Percentiles rank a stretch among this genome's conserved stretches.
phyloP scores from a whole-genome alignment of 2,329 filamentous ascomycete genomes.

The Cucurbitaria berberidis region DNA sequence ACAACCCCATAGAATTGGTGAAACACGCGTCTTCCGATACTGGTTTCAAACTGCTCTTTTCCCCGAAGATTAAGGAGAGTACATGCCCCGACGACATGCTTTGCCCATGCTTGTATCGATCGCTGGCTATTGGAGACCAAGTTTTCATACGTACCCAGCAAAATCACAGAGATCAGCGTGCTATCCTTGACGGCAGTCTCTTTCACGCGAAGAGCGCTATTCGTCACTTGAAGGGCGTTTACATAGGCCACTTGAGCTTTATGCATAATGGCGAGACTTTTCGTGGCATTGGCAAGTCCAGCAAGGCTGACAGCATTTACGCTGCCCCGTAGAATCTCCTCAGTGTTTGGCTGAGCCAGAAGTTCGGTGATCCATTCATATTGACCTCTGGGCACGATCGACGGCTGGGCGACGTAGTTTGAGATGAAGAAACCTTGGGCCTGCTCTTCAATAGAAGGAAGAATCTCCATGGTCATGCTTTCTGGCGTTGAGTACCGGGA shows the following conservation, averaged over 20 bases:
- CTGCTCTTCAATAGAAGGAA: constrained; percentile 36
- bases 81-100: constrained; percentile 43
- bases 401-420: constrained; percentile 33
- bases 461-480: constrained; percentile 14
- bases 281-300: constrained; percentile 31
- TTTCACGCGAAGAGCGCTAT: constrained; percentile 25
- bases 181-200: constrained; percentile 30
- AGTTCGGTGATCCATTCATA: constrained; percentile 37
- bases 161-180: constrained; percentile 38
- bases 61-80: constrained; percentile 43
- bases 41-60: constrained; percentile 27
- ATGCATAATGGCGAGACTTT: constrained; percentile 27
- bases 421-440: constrained; percentile 39
- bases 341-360: constrained; percentile 20
- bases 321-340: constrained; percentile 28
- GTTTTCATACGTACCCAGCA: constrained; percentile 45
- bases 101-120: constrained; percentile 40
- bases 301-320: constrained; percentile 34
- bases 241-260: constrained; percentile 35
- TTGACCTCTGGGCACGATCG: constrained; percentile 31
- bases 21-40: constrained; percentile 33
- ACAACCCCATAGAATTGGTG: constrained; percentile 38
- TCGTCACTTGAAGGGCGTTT: constrained; percentile 31
- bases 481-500: constrained; percentile 21
- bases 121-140: constrained; percentile 33